Evolutionary conservation across 1,284 basidiomycete genomes (phyloP).

Genomic region (Inonotus hispidus): DNA sequence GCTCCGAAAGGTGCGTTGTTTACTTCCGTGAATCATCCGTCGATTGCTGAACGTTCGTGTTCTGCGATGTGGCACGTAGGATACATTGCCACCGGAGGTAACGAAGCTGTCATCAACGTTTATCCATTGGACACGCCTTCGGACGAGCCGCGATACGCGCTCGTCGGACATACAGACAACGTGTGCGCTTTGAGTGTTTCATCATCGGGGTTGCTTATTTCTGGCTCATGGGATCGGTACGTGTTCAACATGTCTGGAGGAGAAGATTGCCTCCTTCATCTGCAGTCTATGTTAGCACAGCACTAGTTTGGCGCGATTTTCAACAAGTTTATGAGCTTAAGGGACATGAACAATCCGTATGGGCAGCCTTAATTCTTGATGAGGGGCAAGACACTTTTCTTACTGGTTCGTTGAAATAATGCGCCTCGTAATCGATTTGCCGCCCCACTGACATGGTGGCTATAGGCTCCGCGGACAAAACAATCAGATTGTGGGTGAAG

Average conservation of each 20-base stretch:
- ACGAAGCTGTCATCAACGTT: conserved; percentile 80
- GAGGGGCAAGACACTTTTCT: conserved; percentile 61
- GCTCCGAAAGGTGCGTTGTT: conserved; percentile 57
- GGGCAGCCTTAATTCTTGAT: conserved; percentile 85
- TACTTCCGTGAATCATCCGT: not conserved
- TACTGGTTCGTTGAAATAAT: conserved; percentile 56
- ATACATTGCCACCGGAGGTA: conserved; percentile 78
- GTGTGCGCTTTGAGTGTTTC: conserved; percentile 82
- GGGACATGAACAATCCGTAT: conserved; percentile 89
- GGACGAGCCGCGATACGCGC: conserved; percentile 71
- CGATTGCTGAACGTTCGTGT: not conserved
- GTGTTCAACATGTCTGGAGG: conserved; percentile 25
- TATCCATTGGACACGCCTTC: conserved; percentile 54
- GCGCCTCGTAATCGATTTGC: not conserved
- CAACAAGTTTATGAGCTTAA: conserved; percentile 71
- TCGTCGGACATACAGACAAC: conserved; percentile 88
- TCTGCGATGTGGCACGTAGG: conserved; percentile 41
- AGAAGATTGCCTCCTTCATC: conserved; percentile 9
- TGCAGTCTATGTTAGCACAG: conserved; percentile 55
- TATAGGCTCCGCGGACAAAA: conserved; percentile 90
- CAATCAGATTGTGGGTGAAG: conserved; percentile 84
- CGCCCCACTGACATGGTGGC: not conserved
- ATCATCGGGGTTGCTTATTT: conserved; percentile 70
- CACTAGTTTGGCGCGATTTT: conserved; percentile 90
- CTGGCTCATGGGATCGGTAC: conserved; percentile 97